These are phyloP conservation scores for Pleurotus djamor DNA, from an alignment of 768 basidiomycete species.

Conservation along the genomic window DNA sequence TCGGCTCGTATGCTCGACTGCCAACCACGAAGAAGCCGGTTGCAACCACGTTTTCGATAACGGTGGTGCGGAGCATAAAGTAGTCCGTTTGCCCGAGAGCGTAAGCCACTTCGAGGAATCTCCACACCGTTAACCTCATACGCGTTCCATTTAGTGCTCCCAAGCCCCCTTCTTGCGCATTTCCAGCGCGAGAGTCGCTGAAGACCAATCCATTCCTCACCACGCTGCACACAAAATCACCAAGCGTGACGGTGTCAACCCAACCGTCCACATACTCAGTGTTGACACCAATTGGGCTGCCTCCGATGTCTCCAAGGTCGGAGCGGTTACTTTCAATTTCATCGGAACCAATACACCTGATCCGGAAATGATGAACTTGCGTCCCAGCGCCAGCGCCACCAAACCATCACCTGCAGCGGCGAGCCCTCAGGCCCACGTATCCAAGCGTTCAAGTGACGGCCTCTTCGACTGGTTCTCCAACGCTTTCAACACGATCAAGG, in stretches of 20 bases:
- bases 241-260: not conserved
- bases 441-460: too few relatives aligned
- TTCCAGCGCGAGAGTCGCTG: not conserved
- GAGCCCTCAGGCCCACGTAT: too few relatives aligned
- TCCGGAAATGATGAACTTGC: too few relatives aligned
- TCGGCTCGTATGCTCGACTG: slow-evolving; percentile 22
- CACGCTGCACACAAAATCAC: not conserved
- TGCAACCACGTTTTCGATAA: not conserved
- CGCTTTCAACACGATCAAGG: too few relatives aligned
- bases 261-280: not conserved
- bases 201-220: not conserved
- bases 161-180: not conserved
- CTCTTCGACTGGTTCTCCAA: too few relatives aligned
- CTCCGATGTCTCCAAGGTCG: not conserved
- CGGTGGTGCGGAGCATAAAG: not conserved
- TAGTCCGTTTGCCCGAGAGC: slow-evolving; percentile 1
- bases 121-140: too few relatives aligned
- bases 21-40: not conserved
- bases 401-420: too few relatives aligned
- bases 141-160: not conserved
- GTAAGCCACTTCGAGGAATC: not conserved
- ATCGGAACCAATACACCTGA: slow-evolving; percentile 12
- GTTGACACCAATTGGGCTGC: slow-evolving; percentile 1
- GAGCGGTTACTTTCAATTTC: slow-evolving; percentile 5
- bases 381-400: too few relatives aligned